Evolutionary conservation across 495 filamentous ascomycete genomes (phyloP).

Genomic region (Hyaloscypha variabilis): DNA sequence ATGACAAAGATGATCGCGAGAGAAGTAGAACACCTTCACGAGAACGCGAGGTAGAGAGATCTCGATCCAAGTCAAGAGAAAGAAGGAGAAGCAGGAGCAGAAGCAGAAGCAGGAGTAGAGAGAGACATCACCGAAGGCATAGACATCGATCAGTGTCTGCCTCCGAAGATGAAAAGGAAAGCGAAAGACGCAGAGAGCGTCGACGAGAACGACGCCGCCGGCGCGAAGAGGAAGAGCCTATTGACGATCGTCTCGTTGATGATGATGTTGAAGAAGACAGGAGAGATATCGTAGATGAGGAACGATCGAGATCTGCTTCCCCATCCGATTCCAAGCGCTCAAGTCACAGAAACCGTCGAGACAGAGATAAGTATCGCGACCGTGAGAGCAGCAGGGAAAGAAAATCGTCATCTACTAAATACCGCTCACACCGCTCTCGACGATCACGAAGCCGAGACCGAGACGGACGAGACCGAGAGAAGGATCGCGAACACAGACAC

Average conservation of each 20-base stretch:
- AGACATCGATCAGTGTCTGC: conserved; percentile 59
- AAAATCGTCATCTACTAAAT: conserved; percentile 33
- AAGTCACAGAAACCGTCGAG: conserved; percentile 37
- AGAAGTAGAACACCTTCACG: conserved; percentile 27
- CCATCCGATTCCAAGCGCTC: conserved; percentile 29
- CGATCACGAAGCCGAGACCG: conserved; percentile 44
- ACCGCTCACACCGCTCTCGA: conserved; percentile 29
- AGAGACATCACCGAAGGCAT: conserved; percentile 54
- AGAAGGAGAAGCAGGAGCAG: conserved; percentile 19
- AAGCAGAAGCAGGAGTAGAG: conserved; percentile 48
- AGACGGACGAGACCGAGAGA: conserved; percentile 36
- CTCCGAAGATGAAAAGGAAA: conserved; percentile 51
- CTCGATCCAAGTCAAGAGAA: conserved; percentile 39
- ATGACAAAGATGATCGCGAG: conserved; percentile 23
- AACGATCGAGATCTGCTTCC: conserved; percentile 30
- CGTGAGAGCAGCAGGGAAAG: conserved; percentile 38
- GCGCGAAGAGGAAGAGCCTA: conserved; percentile 21
- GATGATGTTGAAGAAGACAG: conserved; percentile 21
- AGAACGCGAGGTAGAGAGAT: conserved; percentile 33
- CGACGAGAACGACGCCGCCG: conserved; percentile 36
- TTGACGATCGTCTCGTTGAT: conserved; percentile 15
- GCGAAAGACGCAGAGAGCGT: conserved; percentile 49
- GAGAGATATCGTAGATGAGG: conserved; percentile 20
- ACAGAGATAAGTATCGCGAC: conserved; percentile 47
- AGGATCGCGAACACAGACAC: conserved; percentile 32